Evolutionary conservation across 1,284 basidiomycete species (phyloP).

Genomic region (Puccinia triticina): DNA sequence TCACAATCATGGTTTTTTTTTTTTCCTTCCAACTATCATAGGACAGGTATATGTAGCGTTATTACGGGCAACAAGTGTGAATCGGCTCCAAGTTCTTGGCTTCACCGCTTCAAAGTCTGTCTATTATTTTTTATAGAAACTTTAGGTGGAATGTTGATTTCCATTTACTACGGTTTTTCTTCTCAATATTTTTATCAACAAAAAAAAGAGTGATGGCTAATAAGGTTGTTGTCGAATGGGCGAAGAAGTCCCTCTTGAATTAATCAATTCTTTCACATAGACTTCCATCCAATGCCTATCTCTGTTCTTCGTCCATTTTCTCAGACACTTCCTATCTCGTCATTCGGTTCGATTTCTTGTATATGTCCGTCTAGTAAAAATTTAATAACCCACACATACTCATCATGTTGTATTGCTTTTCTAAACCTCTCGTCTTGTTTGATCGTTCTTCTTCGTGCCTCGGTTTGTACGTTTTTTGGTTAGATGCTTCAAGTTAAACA

Average conservation of each 20-base stretch:
- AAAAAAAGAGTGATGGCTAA: background rate
- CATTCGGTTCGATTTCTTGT: too few species aligned
- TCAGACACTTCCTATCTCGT: too few species aligned
- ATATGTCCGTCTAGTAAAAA: too few species aligned
- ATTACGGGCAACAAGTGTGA: slow-evolving; percentile 86
- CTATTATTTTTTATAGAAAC: background rate
- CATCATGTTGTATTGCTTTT: too few species aligned
- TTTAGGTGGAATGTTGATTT: background rate
- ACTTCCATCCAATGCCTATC: background rate
- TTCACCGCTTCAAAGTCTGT: slow-evolving; percentile 77
- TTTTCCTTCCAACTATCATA: background rate
- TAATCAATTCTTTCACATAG: background rate
- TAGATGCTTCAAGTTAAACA: too few species aligned
- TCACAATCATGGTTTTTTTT: slow-evolving; percentile 18
- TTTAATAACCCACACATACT: too few species aligned
- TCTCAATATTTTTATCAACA: background rate
- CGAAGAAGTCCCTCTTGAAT: background rate
- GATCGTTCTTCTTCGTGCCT: too few species aligned
- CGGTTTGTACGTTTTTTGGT: too few species aligned
- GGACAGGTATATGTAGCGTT: slow-evolving; percentile 94
- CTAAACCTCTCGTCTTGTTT: too few species aligned
- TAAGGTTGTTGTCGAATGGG: background rate
- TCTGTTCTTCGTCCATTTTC: too few species aligned
- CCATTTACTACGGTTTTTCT: background rate
- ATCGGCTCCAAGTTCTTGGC: slow-evolving; percentile 84